phyloP scores from a whole-genome alignment of 2,329 filamentous ascomycete species.

The Calonectria hawksworthii region DNA sequence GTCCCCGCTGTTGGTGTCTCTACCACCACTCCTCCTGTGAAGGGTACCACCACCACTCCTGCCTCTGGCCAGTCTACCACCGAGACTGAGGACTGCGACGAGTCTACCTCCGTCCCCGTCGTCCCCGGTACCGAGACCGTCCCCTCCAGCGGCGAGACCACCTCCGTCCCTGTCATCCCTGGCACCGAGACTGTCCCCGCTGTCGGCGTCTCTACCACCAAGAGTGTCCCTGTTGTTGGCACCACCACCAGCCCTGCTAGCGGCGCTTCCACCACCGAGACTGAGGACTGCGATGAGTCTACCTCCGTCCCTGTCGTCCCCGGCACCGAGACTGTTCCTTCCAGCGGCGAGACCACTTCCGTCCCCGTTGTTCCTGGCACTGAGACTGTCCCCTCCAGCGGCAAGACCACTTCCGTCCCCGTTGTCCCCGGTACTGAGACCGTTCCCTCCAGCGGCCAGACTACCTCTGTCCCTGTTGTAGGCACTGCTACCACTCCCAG shows the following conservation, averaged over 20 bases:
- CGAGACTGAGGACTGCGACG: not conserved
- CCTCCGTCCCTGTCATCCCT: not conserved
- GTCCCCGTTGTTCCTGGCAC: conserved; percentile 10
- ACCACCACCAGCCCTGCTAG: conserved; percentile 9
- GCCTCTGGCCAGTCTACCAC: not conserved
- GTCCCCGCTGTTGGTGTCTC: conserved; percentile 5
- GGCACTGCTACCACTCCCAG: conserved; percentile 10
- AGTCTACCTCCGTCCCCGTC: not conserved
- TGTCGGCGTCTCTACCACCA: not conserved
- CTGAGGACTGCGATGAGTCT: no score
- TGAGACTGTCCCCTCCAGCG: conserved; percentile 10
- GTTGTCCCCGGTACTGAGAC: conserved; percentile 22
- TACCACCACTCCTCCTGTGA: conserved; percentile 7
- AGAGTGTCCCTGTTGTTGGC: not conserved
- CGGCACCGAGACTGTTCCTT: conserved; percentile 9
- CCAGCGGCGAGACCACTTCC: conserved; percentile 9
- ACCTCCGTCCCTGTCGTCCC: not conserved
- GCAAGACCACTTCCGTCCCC: conserved; percentile 10
- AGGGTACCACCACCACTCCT: conserved; percentile 13
- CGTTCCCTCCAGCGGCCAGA: not conserved
- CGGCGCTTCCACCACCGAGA: conserved; percentile 17
- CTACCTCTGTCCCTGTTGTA: not conserved
- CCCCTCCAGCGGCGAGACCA: no score
- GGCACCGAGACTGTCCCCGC: not conserved
- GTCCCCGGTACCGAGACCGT: no score